phyloP scores from a whole-genome alignment of 108 stramenopile genomes.

The Poteriospumella lacustris region DNA sequence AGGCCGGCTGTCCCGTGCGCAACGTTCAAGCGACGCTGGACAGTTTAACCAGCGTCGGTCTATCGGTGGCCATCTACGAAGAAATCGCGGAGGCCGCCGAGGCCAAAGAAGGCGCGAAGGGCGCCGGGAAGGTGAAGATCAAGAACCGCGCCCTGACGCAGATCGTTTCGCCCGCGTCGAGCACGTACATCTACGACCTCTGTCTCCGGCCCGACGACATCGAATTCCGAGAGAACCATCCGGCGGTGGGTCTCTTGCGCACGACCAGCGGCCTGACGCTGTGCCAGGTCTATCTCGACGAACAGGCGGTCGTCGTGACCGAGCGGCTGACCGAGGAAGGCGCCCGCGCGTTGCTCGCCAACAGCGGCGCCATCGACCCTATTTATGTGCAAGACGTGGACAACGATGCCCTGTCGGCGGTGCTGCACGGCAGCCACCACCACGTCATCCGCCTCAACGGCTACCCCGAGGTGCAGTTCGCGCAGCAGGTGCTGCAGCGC shows the following conservation, averaged over 20 bases:
- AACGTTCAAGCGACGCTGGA: conserved; percentile 84
- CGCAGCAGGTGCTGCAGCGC: neutral
- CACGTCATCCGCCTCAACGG: neutral
- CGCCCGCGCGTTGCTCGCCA: conserved; percentile 39
- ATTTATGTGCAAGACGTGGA: conserved; percentile 27
- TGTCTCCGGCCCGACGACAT: conserved; percentile 46
- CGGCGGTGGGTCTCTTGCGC: conserved; percentile 38
- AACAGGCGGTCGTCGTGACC: conserved; percentile 40
- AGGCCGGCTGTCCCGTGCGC: conserved; percentile 80
- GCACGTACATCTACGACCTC: conserved; percentile 78
- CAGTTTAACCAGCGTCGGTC: conserved; percentile 69
- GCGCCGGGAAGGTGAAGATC: conserved; percentile 11
- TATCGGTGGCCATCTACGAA: conserved; percentile 84
- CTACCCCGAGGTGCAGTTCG: neutral
- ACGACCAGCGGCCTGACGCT: conserved; percentile 25
- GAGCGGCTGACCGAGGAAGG: conserved; percentile 53
- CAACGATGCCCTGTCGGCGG: neutral
- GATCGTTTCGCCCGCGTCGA: conserved; percentile 78
- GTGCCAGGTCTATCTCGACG: conserved; percentile 42
- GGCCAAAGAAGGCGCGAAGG: neutral
- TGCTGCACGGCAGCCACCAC: neutral
- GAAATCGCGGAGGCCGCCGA: conserved; percentile 12
- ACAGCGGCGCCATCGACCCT: conserved; percentile 45
- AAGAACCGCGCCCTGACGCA: conserved; percentile 52
- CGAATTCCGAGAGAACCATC: conserved; percentile 38